Base-by-base conservation (phyloP, 371 early-diverging fungal species). In the Dichotomocladium elegans region DNA sequence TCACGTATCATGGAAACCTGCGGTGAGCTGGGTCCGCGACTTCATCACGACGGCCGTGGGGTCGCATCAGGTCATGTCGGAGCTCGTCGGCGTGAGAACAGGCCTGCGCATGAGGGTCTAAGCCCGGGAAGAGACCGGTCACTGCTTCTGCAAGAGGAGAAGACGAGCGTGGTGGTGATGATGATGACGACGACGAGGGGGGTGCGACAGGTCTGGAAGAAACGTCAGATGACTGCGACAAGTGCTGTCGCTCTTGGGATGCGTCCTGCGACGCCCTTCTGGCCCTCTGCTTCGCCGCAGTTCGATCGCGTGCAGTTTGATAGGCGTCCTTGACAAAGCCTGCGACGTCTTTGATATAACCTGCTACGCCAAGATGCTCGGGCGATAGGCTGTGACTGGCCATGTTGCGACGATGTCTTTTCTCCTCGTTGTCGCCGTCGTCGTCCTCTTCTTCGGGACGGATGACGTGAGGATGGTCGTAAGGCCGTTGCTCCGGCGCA, bases 311-410 rank as follows among this genome's bases (percentile, higher is more conserved):
- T 28, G 53, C 46, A 51, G 66, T 66, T 19, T 76, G 51, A 4
- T 68, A 63, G 6, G 50, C 68, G 30, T 76, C 77, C 29, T 68
- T 70, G 27, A 72, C 67, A 61, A 74, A 74, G 0, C 74, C 72
- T 37, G 72, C 75, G 1, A 74, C 78, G 57, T 74, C 75, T 51
- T 63, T 72, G 17, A 78, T 69, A 56, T 74, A 74, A 7, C 74
- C 74, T 12, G 63, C 71, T 1, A 74, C 60, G 17, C 78, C 78
- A 3, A 74, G 49, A 25, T 78, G 68, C 35, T 70, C 74, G 2
- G 74, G 74, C 3, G 73, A 70, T 17, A 74, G 58, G 27, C 68
- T 70, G 33, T 74, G 78, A 31, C 63, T 64, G 22, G 68, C 47
- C 17, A 65, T 21, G 30, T 50, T 58, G 37, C 41, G 47, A 29